Evolutionary conservation across 208 protist species (phyloP).

Genomic region (Acanthamoeba triangularis): DNA sequence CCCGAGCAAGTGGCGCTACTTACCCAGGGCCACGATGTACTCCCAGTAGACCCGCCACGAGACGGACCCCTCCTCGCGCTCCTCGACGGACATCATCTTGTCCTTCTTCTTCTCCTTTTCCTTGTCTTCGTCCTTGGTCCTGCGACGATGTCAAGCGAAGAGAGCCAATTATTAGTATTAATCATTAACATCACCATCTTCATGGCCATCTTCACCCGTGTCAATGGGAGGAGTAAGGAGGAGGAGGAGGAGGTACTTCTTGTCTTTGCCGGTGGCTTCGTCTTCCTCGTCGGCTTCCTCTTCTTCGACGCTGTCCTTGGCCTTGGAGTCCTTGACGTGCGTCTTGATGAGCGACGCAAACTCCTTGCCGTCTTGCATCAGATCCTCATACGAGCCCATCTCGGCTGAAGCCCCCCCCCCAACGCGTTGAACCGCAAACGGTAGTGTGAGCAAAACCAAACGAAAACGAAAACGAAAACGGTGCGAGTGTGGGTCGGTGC

Average conservation of each 20-base stretch:
- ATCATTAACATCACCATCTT: neutral
- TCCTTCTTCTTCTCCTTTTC: constrained; percentile 35
- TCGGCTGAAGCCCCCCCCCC: neutral
- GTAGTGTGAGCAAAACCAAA: neutral
- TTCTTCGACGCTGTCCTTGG: neutral
- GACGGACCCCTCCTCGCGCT: constrained; percentile 52
- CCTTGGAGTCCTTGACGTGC: constrained; percentile 42
- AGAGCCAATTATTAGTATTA: no score
- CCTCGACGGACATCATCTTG: constrained; percentile 64
- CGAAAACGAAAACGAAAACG: neutral
- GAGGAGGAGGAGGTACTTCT: neutral
- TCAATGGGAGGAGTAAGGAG: neutral
- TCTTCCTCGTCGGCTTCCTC: constrained; percentile 28
- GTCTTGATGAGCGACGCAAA: constrained; percentile 75
- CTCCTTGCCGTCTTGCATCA: constrained; percentile 68
- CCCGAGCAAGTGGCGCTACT: neutral
- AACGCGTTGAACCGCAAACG: no score
- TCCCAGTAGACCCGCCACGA: constrained; percentile 44
- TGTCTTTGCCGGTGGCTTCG: neutral
- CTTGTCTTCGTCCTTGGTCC: neutral
- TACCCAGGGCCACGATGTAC: constrained; percentile 38
- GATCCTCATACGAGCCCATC: constrained; percentile 63
- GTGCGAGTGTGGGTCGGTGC: neutral
- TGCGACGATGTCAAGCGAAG: neutral
- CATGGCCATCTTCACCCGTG: neutral